phyloP scores from a whole-genome alignment of 2,329 filamentous ascomycete species.

The Escovopsis sp. region DNA sequence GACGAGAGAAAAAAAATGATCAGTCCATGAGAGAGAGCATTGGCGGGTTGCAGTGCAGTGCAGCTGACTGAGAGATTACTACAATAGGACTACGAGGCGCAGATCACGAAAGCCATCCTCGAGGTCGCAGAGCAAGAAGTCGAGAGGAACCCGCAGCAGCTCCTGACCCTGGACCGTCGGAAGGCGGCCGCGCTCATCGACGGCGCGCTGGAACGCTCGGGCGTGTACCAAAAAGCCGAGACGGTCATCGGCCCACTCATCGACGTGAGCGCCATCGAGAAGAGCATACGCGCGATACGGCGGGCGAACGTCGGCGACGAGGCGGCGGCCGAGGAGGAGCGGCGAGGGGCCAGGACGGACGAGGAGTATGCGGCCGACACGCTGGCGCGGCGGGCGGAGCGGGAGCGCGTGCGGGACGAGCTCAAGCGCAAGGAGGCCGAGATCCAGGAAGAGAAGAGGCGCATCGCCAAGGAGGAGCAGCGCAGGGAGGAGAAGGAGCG shows the following conservation, averaged over 20 bases:
- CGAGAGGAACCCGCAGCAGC: constrained; percentile 55
- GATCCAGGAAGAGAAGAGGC: constrained; percentile 46
- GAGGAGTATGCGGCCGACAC: constrained; percentile 58
- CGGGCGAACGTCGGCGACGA: constrained; percentile 55
- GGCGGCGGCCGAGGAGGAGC: constrained; percentile 48
- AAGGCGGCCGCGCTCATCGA: constrained; percentile 66
- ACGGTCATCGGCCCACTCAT: constrained; percentile 53
- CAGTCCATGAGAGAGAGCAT: not conserved
- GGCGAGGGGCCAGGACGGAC: constrained; percentile 56
- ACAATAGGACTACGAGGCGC: constrained; percentile 50
- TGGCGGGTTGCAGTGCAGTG: not conserved
- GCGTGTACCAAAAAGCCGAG: constrained; percentile 60
- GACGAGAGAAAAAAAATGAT: not conserved
- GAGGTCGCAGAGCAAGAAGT: constrained; percentile 60
- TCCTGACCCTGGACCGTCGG: constrained; percentile 58
- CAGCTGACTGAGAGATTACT: not conserved
- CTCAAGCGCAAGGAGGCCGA: constrained; percentile 43
- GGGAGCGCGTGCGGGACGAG: constrained; percentile 47
- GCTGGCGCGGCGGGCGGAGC: constrained; percentile 41
- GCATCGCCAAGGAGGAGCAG: constrained; percentile 42
- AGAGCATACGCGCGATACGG: constrained; percentile 53
- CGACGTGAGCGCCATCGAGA: constrained; percentile 52
- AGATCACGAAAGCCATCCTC: constrained; percentile 51
- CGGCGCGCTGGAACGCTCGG: constrained; percentile 61
- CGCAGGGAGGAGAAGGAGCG: constrained; percentile 33